Conservation (phyloP, 2,329 filamentous ascomycete genomes). For the Neocucurbitaria cava region DNA sequence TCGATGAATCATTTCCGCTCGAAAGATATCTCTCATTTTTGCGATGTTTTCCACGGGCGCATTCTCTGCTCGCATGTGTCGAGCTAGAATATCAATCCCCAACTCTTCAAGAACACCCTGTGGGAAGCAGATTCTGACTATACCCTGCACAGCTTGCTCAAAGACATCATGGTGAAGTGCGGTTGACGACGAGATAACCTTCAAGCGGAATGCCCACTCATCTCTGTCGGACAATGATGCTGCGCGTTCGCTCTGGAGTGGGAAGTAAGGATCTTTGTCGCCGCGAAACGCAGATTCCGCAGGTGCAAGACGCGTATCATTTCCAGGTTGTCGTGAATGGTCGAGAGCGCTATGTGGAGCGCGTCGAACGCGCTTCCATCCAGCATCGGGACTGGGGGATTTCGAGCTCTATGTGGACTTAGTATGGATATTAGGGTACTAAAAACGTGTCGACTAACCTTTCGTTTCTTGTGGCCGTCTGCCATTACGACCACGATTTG, state of each 20-base stretch:
- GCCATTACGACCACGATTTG: conserved; percentile 2
- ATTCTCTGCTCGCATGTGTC: conserved; percentile 29
- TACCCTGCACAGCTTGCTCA: conserved; percentile 30
- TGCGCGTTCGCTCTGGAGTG: neutral
- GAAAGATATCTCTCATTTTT: conserved; percentile 21
- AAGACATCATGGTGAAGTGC: conserved; percentile 26
- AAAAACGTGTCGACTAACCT: neutral
- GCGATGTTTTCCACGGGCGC: conserved; percentile 22
- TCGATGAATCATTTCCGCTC: conserved; percentile 25
- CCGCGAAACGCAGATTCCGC: conserved; percentile 2
- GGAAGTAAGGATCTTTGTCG: conserved; percentile 3
- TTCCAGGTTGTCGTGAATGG: neutral
- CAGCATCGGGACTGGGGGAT: neutral
- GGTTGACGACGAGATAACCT: conserved; percentile 23
- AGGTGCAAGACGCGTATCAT: neutral
- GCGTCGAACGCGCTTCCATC: conserved; percentile 4
- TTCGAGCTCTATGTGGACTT: neutral
- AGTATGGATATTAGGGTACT: neutral
- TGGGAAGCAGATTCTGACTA: conserved; percentile 38
- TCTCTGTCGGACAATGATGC: conserved; percentile 15
- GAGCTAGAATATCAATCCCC: conserved; percentile 21
- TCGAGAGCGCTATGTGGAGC: neutral
- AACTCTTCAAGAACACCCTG: conserved; percentile 29
- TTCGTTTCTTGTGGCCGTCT: conserved; percentile 8
- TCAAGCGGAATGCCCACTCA: conserved; percentile 33